A percentile compares a stretch with the other conserved stretches of the same genome.
These are phyloP conservation scores for Achaetomiella virescens DNA, from an alignment of 495 filamentous ascomycete genomes.

Conservation along the genomic window DNA sequence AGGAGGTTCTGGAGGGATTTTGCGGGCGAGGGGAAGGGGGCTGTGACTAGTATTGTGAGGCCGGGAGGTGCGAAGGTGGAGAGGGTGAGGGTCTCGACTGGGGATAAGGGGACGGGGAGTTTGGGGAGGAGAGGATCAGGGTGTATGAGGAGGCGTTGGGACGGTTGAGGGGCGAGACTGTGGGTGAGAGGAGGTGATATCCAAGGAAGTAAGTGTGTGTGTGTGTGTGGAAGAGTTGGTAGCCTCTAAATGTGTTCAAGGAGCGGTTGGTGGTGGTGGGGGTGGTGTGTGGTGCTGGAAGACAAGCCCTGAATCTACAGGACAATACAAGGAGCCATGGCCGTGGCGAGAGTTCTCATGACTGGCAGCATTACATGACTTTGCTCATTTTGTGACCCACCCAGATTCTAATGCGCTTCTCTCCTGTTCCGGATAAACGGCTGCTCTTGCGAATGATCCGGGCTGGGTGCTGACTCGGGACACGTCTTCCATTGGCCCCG, in stretches of 20 bases:
- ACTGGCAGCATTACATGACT: too few relatives aligned
- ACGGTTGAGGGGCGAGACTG: slow-evolving; percentile 43
- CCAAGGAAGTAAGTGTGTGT: too few relatives aligned
- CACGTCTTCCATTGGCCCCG: neutral
- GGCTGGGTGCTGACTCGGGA: neutral
- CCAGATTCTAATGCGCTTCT: too few relatives aligned
- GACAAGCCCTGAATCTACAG: neutral
- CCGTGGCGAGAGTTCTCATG: too few relatives aligned
- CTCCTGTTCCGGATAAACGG: neutral
- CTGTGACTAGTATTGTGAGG: slow-evolving; percentile 18
- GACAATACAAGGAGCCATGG: too few relatives aligned
- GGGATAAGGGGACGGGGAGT: slow-evolving; percentile 27
- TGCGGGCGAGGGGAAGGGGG: slow-evolving; percentile 39
- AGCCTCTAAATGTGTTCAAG: too few relatives aligned
- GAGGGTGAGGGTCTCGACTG: slow-evolving; percentile 23
- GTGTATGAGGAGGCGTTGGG: slow-evolving; percentile 57
- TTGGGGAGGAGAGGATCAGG: slow-evolving; percentile 46
- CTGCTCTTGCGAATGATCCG: neutral
- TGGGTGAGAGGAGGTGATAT: slow-evolving; percentile 16
- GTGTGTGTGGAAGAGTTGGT: neutral
- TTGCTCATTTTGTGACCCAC: too few relatives aligned
- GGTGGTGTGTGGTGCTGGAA: too few relatives aligned
- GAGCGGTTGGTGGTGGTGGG: too few relatives aligned
- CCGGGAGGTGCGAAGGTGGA: slow-evolving; percentile 18
- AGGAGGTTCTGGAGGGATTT: slow-evolving; percentile 84